phyloP scores from a whole-genome alignment of 1,284 basidiomycete genomes.

The Ceratobasidium papillatum region DNA sequence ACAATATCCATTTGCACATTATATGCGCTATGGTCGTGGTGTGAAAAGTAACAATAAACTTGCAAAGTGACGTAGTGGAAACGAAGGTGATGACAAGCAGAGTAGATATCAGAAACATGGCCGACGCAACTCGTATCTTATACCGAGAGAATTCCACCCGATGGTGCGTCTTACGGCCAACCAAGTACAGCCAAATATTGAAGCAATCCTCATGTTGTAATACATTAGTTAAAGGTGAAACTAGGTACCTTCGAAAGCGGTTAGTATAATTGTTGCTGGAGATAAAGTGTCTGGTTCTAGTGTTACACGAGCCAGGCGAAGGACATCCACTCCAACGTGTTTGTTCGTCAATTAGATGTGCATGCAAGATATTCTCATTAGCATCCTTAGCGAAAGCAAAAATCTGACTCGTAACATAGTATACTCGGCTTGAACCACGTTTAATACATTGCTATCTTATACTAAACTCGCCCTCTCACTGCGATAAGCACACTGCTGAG shows the following conservation, averaged over 20 bases:
- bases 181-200: not conserved
- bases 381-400: too few relatives aligned
- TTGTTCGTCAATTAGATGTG: not conserved
- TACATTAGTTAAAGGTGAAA: not conserved
- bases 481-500: too few relatives aligned
- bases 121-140: not conserved
- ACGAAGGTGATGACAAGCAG: not conserved
- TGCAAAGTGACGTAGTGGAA: not conserved
- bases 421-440: too few relatives aligned
- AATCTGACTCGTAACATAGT: too few relatives aligned
- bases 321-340: not conserved
- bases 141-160: not conserved
- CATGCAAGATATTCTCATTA: too few relatives aligned
- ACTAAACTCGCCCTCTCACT: too few relatives aligned
- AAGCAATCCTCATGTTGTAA: not conserved
- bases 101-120: not conserved
- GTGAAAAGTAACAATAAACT: not conserved
- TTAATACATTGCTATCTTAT: too few relatives aligned
- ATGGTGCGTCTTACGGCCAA: not conserved
- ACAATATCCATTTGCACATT: conserved; percentile 10
- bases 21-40: not conserved
- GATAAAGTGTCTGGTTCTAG: too few relatives aligned
- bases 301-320: too few relatives aligned
- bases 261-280: not conserved
- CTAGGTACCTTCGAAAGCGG: not conserved